Evolutionary conservation across 208 protist genomes (phyloP).

Genomic region (Crithidia sp.): DNA sequence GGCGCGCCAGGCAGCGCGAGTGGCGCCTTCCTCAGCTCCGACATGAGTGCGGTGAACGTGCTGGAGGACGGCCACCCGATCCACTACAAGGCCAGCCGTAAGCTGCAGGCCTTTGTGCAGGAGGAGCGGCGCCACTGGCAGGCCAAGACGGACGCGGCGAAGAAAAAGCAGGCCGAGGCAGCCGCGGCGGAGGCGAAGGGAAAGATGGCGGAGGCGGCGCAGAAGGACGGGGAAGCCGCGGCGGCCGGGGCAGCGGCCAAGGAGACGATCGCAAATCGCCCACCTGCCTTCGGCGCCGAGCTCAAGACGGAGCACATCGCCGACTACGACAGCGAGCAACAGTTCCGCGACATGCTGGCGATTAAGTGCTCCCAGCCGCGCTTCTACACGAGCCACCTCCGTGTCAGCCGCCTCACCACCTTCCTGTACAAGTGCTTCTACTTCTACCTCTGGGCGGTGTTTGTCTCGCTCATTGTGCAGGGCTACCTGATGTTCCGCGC

Average conservation of each 20-base stretch:
- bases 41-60: constrained; percentile 77
- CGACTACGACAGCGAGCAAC: constrained; percentile 67
- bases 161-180: constrained; percentile 43
- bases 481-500: constrained; percentile 83
- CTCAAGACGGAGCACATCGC: constrained; percentile 21
- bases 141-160: constrained; percentile 35
- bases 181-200: constrained; percentile 28
- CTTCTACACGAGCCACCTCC: constrained; percentile 76
- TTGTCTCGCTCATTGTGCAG: constrained; percentile 76
- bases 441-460: constrained; percentile 85
- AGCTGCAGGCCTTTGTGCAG: constrained; percentile 71
- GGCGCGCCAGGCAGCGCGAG: constrained; percentile 51
- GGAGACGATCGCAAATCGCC: not conserved
- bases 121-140: constrained; percentile 67
- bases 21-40: constrained; percentile 56
- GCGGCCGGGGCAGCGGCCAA: constrained; percentile 11
- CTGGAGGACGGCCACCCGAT: constrained; percentile 90
- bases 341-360: constrained; percentile 80
- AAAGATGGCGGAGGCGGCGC: constrained; percentile 14
- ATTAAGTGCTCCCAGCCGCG: constrained; percentile 85
- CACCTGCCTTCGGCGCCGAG: constrained; percentile 18
- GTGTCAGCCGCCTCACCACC: constrained; percentile 60
- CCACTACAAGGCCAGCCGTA: constrained; percentile 80
- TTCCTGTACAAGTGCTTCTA: constrained; percentile 82
- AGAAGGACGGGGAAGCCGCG: constrained; percentile 6